A percentile compares a stretch with the other conserved stretches of the same genome.
phyloP scores from a whole-genome alignment of 257 asterid species.

The Ligustrum vulgare region DNA sequence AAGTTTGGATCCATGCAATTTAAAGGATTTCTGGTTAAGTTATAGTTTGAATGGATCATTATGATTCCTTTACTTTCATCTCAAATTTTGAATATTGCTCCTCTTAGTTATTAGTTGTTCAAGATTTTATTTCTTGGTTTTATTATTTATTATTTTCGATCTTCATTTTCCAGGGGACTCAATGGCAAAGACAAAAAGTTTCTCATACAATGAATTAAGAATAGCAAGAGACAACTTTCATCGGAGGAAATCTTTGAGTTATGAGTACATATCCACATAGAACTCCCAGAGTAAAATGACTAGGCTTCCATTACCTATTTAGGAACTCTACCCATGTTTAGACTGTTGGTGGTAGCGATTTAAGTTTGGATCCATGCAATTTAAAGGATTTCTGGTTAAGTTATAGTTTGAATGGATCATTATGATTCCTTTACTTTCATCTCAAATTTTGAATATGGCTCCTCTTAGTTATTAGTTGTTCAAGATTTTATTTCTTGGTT shows the following conservation, averaged over 20 bases:
- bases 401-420: background rate
- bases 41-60: background rate
- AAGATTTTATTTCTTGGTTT: slow-evolving; percentile 1
- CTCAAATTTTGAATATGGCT: background rate
- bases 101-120: background rate
- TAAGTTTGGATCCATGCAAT: no score
- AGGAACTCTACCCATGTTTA: background rate
- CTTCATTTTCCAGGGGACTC: slow-evolving; percentile 45
- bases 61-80: slow-evolving; percentile 13
- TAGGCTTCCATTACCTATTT: background rate
- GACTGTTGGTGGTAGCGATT: background rate
- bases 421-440: slow-evolving; percentile 12
- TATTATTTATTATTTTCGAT: slow-evolving; percentile 18
- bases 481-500: slow-evolving; percentile 1
- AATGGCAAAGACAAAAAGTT: slow-evolving; percentile 46
- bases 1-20: no score
- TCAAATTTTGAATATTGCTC: background rate
- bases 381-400: background rate
- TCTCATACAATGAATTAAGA: slow-evolving; percentile 61
- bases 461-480: background rate
- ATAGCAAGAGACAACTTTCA: slow-evolving; percentile 69
- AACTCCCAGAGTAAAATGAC: background rate
- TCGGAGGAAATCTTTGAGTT: slow-evolving; percentile 32
- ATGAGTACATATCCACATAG: background rate
- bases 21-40: background rate